Percentiles rank a stretch among this genome's conserved stretches.
Conservation (phyloP, 805 yeast species). For the Candida krabiensis region DNA sequence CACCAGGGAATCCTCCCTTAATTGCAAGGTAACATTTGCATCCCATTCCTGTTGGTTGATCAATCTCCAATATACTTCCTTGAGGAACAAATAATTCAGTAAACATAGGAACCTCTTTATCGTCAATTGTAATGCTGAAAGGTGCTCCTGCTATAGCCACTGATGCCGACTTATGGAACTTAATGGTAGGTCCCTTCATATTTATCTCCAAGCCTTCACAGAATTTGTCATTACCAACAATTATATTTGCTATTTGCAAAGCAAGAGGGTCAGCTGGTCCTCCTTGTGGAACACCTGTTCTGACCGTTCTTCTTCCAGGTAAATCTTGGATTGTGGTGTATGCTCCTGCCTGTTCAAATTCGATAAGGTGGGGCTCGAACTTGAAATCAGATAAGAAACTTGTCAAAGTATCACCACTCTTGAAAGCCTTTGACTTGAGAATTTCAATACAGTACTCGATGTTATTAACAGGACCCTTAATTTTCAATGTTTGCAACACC, state of each 20-base stretch:
- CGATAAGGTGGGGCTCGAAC: constrained; percentile 81
- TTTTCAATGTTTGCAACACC: constrained; percentile 81
- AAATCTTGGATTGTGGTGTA: constrained; percentile 95
- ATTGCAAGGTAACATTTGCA: constrained; percentile 88
- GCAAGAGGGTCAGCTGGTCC: constrained; percentile 97
- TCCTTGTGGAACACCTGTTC: constrained; percentile 95
- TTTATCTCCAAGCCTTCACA: constrained; percentile 93
- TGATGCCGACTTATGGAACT: constrained; percentile 77
- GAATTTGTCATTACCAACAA: constrained; percentile 79
- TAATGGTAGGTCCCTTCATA: constrained; percentile 77
- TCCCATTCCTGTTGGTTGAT: constrained; percentile 69
- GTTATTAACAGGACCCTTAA: constrained; percentile 86
- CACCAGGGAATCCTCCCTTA: constrained; percentile 84
- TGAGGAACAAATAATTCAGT: constrained; percentile 65
- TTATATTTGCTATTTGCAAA: constrained; percentile 82
- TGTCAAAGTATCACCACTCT: constrained; percentile 77
- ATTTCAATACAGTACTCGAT: constrained; percentile 84
- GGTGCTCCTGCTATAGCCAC: constrained; percentile 91
- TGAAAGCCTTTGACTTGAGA: constrained; percentile 80
- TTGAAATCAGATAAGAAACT: constrained; percentile 78
- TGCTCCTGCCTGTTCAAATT: constrained; percentile 85
- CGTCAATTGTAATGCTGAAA: constrained; percentile 66
- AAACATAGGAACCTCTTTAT: constrained; percentile 57
- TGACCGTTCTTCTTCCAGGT: constrained; percentile 86
- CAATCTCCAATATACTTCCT: constrained; percentile 76